phyloP scores from a whole-genome alignment of 306 rosid species.

The Vigna unguiculata region DNA sequence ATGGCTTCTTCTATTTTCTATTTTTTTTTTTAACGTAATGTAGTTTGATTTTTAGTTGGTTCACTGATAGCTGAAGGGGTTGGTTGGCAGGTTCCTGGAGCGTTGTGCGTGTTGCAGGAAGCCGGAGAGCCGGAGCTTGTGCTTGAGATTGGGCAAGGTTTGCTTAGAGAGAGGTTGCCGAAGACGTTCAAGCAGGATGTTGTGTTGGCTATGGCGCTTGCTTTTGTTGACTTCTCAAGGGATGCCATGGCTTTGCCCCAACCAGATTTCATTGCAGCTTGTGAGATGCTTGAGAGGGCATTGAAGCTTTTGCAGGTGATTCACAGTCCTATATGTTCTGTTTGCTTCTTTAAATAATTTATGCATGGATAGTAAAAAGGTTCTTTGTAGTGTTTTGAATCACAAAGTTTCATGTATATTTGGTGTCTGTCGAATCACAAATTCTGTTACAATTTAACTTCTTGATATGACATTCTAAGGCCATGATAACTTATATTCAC shows the following conservation, averaged over 20 bases:
- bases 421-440: not conserved
- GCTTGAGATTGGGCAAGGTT: slow-evolving; percentile 75
- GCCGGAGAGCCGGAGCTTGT: slow-evolving; percentile 85
- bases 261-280: slow-evolving; percentile 77
- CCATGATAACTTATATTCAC: not conserved
- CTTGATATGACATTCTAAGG: not conserved
- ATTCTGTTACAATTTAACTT: not conserved
- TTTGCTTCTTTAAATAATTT: not conserved
- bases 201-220: slow-evolving; percentile 86
- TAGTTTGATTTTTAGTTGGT: slow-evolving; percentile 1
- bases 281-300: slow-evolving; percentile 94
- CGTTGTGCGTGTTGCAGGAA: slow-evolving; percentile 87
- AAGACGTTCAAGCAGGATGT: slow-evolving; percentile 95
- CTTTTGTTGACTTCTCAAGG: slow-evolving; percentile 88
- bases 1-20: slow-evolving; percentile 1
- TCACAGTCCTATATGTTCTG: not conserved
- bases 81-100: slow-evolving; percentile 86
- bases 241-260: slow-evolving; percentile 89
- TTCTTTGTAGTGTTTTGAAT: not conserved
- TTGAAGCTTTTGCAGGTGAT: slow-evolving; percentile 91
- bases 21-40: not conserved
- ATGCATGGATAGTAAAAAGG: not conserved
- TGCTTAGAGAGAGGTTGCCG: slow-evolving; percentile 87
- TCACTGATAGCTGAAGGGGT: not conserved
- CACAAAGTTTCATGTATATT: not conserved